Percentiles rank a stretch among this genome's conserved stretches.
phyloP scores from a whole-genome alignment of 2,329 filamentous ascomycete genomes.

The Epichloe elymi region DNA sequence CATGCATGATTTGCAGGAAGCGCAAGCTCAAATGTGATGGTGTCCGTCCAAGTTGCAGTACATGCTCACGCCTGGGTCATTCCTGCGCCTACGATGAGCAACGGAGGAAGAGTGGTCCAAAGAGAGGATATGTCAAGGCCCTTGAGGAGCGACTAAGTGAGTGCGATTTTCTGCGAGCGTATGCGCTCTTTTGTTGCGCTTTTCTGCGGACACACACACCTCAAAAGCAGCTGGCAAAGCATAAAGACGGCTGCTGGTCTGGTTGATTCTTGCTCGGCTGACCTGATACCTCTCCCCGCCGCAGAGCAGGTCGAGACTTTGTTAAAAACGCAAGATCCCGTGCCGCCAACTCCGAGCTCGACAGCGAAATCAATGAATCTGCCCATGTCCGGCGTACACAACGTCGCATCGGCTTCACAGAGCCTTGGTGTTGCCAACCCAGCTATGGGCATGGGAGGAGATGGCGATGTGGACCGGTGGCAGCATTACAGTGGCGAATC shows the following conservation, averaged over 20 bases:
- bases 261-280: background rate
- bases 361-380: conserved; percentile 18
- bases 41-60: conserved; percentile 70
- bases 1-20: conserved; percentile 87
- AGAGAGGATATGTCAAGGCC: conserved; percentile 88
- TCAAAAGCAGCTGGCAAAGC: too few relatives aligned
- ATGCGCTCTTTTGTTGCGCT: background rate
- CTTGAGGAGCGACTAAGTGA: conserved; percentile 83
- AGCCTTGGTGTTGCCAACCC: conserved; percentile 28
- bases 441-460: conserved; percentile 31
- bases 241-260: background rate
- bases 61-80: conserved; percentile 76
- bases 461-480: conserved; percentile 41
- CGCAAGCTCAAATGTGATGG: conserved; percentile 88
- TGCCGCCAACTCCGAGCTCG: conserved; percentile 12
- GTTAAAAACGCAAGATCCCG: conserved; percentile 57
- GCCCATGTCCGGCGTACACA: conserved; percentile 12
- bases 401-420: conserved; percentile 16
- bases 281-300: background rate
- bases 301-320: conserved; percentile 86
- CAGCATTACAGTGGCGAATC: conserved; percentile 42
- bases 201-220: too few relatives aligned
- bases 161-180: conserved; percentile 15
- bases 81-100: conserved; percentile 85
- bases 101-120: conserved; percentile 85